Evolutionary conservation across 2,329 filamentous ascomycete species (phyloP), one percentile per base, ranked within the genome.

Genomic region (Chaetomium sp.): DNA sequence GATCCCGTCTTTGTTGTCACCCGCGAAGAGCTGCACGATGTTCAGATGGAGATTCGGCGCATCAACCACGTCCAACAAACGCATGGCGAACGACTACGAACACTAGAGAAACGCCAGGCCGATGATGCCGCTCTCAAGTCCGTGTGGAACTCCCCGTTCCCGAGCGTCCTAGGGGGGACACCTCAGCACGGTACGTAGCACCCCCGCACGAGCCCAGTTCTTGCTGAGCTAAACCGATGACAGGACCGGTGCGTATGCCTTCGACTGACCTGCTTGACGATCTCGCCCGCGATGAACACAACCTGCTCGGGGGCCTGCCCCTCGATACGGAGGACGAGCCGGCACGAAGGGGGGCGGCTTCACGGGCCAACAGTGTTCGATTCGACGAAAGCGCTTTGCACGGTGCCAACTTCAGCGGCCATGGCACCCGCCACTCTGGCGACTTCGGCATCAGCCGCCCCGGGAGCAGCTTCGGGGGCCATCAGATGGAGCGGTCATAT

Each of bases 321-420:
- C 82, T 98, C 7, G 94, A 97, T 69, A 85, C 89, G 5, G 93
- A 97, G 67, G 93, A 98, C 68, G 90, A 93, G 74, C 91, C 91
- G 35, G 88, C 92, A 64, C 87, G 92, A 45, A 87, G 94, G 68
- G 92, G 95, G 61, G 92, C 91, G 23, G 90, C 92, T 21, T 99
- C 95, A 21, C 86, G 95, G 71, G 94, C 95, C 56, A 98, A 98
- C 75, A 98, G 95, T 74, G 95, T 99, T 70, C 91, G 95, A 45
- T 99, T 99, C 73, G 95, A 98, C 74, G 94, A 98, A 75, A 97
- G 92, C 74, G 93, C 94, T 16, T 87, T 97, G 71, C 93, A 97
- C 72, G 90, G 92, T 56, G 93, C 86, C 9, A 85, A 93, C 75
- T 96, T 95, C 86, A 89, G 89, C 47, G 79, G 80, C 45, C 92